Conservation (phyloP, 257 asterid genomes). For the Solanum okadae region DNA sequence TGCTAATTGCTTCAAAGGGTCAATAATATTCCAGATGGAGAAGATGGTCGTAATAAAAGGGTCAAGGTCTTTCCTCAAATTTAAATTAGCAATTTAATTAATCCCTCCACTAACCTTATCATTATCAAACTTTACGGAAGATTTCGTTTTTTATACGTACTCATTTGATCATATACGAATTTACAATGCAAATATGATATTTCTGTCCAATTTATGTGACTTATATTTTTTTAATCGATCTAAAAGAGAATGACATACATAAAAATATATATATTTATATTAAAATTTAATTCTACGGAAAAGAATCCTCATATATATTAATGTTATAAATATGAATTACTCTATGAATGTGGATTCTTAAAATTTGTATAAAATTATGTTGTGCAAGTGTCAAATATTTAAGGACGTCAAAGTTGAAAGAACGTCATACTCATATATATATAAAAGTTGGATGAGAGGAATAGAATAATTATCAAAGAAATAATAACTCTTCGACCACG, state of each 20-base stretch:
- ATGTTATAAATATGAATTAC: not conserved
- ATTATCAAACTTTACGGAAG: not conserved
- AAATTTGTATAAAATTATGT: not conserved
- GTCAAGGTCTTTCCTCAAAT: conserved; percentile 10
- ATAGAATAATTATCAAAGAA: not conserved
- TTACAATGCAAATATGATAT: not conserved
- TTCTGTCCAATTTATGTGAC: too few relatives aligned
- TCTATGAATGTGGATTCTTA: not conserved
- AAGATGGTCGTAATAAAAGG: conserved; percentile 11
- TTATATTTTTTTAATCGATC: too few relatives aligned
- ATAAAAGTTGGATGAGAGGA: not conserved
- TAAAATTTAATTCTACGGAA: not conserved
- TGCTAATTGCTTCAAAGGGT: not conserved
- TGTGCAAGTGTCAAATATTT: not conserved
- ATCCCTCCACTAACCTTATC: not conserved
- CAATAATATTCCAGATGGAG: conserved; percentile 11
- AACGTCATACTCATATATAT: not conserved
- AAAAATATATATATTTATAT: not conserved
- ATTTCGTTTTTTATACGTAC: not conserved
- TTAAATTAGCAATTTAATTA: not conserved
- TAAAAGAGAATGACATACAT: too few relatives aligned
- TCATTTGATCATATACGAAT: not conserved
- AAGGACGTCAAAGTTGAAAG: not conserved
- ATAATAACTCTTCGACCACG: not conserved
- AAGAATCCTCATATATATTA: not conserved